Base-by-base conservation (phyloP, 2,329 filamentous ascomycete genomes). In the Didymella pinodella region DNA sequence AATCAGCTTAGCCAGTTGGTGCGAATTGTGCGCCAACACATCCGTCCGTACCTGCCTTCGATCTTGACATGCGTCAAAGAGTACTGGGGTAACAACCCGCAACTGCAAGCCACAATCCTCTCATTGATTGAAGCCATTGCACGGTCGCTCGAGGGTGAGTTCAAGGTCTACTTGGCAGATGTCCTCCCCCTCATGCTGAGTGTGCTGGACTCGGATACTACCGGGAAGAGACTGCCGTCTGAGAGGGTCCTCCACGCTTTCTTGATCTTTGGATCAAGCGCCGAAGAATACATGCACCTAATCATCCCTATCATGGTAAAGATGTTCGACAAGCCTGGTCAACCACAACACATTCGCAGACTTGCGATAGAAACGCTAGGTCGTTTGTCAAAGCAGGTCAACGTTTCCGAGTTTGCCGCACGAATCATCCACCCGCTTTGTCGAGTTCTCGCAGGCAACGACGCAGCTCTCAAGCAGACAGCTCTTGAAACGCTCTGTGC, bases 211-310 rank as follows among this genome's bases (percentile, higher is more conserved):
- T 91, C 93, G 64, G 95, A 99, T 73, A 84, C 82, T 8, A 90
- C 90, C 1, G 81, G 85, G 1, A 90, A 92, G 70, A 86, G 92
- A n/a, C 84, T 87, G 14, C 90, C 93, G 2, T 96, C 93, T 0
- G 93, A 97, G 74, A 90, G 90, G 67, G 93, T 99, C 4, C 83
- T 99, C 25, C 95, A 98, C 74, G 93, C 94, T 0, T 97, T 99
- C 77, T 81, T 99, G 28, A 91, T 99, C 0, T 99, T 99, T 74
- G 96, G 96, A 1, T 90, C 93, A 0, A 98, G 93, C 71, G 91
- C 91, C 11, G 95, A 99, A 75, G 95, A 99, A 75, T 99, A 99
- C 76, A 99, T 99, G 95, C 95, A 99, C 75, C 84, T 99, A 51
- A 98, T 99, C 66, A 92, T 99, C 50, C 95, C 95, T 0, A 92